Evolutionary conservation across 768 basidiomycete species (phyloP), one percentile per base, ranked within the genome.

Genomic region (Boletus rubroflammeus): DNA sequence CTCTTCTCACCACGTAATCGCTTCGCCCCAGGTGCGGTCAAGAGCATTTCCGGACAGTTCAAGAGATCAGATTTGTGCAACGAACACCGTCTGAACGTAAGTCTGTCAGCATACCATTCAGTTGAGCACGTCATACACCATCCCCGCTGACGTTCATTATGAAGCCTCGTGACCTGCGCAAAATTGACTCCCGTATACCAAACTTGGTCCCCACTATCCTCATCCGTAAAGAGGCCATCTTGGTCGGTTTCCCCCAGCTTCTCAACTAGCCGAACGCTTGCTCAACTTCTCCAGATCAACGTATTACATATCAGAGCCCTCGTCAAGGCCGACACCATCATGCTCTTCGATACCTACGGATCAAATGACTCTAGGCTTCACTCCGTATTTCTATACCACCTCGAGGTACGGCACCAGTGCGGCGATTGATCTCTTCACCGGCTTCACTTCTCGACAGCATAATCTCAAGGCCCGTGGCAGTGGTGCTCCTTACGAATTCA

Each of bases 161-260:
- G 21, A 62, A 94, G 90, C 88, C 93, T 62, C 88, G 96, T 78
- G 96, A 98, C 76, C 78, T 98, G 23, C 87, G 96, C 51, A 97
- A 98, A 77, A 90, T 98, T 61, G 96, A 98, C 74, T 94, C 92
- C 5, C 80, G 93, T 61, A 82, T 94, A 60, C 93, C 95, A 34
- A 97, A 95, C 71, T 83, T 96, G 53, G 89, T 98, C 17, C 94
- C 95, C 38, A 94, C 94, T 39, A 95, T 98, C 64, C 81, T 98
- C 53, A 82, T 89, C 49, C 81, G 96, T 59, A 88, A 85, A 64
- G 86, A 92, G 72, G 92, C 90, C 44, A 84, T 98, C 60, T 77
- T 98, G 57, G 92, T 91, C 67, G 54, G 84, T 78, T 44, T n/a
- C 44, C 9, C 45, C 25, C 53, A 32, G 7, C 47, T 17, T 10